phyloP scores from a whole-genome alignment of 73 alveolate species.

The Urostyla sp. region DNA sequence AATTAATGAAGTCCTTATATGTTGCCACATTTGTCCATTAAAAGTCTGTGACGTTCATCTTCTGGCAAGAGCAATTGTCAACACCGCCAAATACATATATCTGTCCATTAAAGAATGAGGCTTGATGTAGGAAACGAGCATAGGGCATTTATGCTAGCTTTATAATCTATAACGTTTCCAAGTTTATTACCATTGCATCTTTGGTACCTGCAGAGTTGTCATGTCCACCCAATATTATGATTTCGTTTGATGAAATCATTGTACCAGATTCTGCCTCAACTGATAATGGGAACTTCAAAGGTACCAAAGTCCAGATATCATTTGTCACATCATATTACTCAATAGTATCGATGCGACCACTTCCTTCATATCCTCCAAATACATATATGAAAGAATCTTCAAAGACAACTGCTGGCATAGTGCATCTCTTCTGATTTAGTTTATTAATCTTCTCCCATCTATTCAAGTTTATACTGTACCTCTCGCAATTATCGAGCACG shows the following conservation, averaged over 20 bases:
- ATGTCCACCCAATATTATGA: constrained; percentile 77
- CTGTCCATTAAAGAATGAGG: constrained; percentile 50
- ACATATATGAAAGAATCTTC: constrained; percentile 74
- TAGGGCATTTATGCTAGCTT: constrained; percentile 72
- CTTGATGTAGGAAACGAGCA: constrained; percentile 73
- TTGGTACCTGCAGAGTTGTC: constrained; percentile 79
- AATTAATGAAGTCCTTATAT: constrained; percentile 60
- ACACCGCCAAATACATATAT: constrained; percentile 79
- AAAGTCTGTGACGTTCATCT: constrained; percentile 66
- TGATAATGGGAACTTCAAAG: constrained; percentile 73
- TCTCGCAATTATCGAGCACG: constrained; percentile 72
- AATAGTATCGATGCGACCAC: constrained; percentile 77
- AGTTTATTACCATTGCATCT: constrained; percentile 77
- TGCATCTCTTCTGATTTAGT: constrained; percentile 72
- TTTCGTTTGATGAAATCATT: constrained; percentile 69
- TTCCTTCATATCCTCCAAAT: constrained; percentile 79
- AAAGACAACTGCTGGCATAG: constrained; percentile 74
- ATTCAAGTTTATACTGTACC: constrained; percentile 70
- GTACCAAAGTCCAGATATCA: constrained; percentile 69
- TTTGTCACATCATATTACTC: constrained; percentile 75
- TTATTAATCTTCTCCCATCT: constrained; percentile 79
- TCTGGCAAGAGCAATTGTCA: constrained; percentile 73
- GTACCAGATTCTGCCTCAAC: constrained; percentile 80
- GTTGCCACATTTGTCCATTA: constrained; percentile 66
- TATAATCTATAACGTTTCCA: constrained; percentile 68